Base-by-base conservation (phyloP, 345 rosid genomes). In the Excoecaria agallocha region DNA sequence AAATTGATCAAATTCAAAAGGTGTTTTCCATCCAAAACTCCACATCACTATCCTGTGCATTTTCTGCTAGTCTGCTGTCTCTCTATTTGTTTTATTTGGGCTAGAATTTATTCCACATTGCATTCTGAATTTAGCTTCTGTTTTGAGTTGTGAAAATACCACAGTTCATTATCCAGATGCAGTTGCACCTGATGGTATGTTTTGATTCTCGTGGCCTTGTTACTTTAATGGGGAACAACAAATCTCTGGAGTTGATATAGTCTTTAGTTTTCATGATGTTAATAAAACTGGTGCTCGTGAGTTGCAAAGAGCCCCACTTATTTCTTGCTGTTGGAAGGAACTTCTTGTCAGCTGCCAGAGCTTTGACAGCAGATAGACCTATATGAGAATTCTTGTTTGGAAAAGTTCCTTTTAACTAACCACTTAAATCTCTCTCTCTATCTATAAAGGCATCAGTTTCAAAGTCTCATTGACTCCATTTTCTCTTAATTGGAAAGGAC, bases 1-100 rank as follows among this genome's bases (percentile, higher is more conserved):
- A 72, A 77, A 68, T 66, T 74, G 76, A 72, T 49, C 76, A 69
- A 73, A 82, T 66, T 74, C 78, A 70, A 76, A 84, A 81, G 80
- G 79, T 77, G 71, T 71, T 62, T 59, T 67, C 51, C 73, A 63
- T 80, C 69, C 67, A 71, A 83, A 66, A 70, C 69, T 71, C 69
- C 82, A 82, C 22, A 74, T 69, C 74, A 76, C 58, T 76, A 57
- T 78, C 85, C 25, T 72, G 69, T 12, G 11, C 35, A 30, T 6
- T 65, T 82, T 77, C 24, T 77, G 63, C 25, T 16, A 75, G 80
- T 79, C 70, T 81, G 61, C 68, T 67, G 4, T 51, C 65, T 61
- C 9, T 68, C 11, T 24, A 41, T 69, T 13, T 76, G 66, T 58
- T 35, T 22, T 64, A 75, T 63, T 45, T 64, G n/a, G 16, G 16